Evolutionary conservation across 129 eudicot genomes (phyloP).

Genomic region (Ambrosia trifida): DNA sequence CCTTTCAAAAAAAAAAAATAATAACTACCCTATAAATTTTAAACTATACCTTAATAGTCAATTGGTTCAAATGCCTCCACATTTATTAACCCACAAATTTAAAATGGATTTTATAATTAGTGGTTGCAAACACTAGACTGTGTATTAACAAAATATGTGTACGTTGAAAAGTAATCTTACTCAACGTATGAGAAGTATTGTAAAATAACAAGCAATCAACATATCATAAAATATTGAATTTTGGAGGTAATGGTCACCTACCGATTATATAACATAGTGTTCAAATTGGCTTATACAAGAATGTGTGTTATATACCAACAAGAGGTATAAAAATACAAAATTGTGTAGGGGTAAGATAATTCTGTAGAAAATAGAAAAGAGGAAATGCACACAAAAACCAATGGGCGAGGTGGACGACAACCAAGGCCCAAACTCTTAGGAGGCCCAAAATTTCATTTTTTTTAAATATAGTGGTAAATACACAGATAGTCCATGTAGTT

Average conservation of each 20-base stretch:
- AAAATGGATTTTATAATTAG: slow-evolving; percentile 2
- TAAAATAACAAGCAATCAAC: not conserved
- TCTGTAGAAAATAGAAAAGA: too few species aligned
- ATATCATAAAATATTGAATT: not conserved
- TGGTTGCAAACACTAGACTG: not conserved
- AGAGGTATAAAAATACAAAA: too few species aligned
- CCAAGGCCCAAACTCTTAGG: too few species aligned
- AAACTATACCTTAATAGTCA: slow-evolving; percentile 6
- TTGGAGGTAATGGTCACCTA: not conserved
- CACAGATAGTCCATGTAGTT: too few species aligned
- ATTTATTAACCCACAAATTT: slow-evolving; percentile 12
- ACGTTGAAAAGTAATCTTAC: not conserved
- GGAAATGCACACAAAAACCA: too few species aligned
- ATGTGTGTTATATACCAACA: not conserved
- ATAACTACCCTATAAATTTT: slow-evolving; percentile 23
- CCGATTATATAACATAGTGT: not conserved
- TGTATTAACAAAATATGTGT: not conserved
- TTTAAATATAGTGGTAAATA: too few species aligned
- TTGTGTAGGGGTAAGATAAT: too few species aligned
- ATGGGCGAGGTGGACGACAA: too few species aligned
- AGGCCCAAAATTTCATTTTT: too few species aligned
- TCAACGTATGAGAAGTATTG: too few species aligned
- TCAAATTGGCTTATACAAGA: not conserved
- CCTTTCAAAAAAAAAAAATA: too few species aligned
- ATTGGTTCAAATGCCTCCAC: slow-evolving; percentile 17